phyloP scores from a whole-genome alignment of 805 yeast genomes.

The Ogataea sp. region DNA sequence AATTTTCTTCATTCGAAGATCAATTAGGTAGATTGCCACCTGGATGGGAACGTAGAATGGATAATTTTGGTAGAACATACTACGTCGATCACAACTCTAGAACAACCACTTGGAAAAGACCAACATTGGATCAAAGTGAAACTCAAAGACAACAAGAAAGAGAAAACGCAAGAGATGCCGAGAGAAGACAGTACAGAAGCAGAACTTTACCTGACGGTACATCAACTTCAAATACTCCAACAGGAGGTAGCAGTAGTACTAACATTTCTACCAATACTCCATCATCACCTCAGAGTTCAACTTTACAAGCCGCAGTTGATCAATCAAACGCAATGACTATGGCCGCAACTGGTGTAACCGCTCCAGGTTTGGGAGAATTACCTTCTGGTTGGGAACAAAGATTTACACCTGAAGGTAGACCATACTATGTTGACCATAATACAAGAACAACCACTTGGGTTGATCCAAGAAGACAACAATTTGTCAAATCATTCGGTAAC shows the following conservation, averaged over 20 bases:
- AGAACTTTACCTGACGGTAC: constrained; percentile 78
- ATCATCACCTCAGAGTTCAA: too few relatives aligned
- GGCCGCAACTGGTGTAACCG: constrained; percentile 80
- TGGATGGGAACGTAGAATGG: constrained; percentile 99
- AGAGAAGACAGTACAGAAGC: constrained; percentile 83
- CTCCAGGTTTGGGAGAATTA: constrained; percentile 92
- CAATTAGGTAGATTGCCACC: constrained; percentile 94
- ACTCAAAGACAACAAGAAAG: constrained; percentile 53
- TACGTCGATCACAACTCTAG: constrained; percentile 97
- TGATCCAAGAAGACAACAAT: constrained; percentile 98
- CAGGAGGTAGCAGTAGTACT: constrained; percentile 24
- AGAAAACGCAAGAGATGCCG: constrained; percentile 70
- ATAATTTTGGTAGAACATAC: constrained; percentile 93
- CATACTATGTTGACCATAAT: constrained; percentile 97
- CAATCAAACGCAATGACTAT: constrained; percentile 35
- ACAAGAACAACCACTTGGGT: constrained; percentile 99
- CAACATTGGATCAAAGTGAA: constrained; percentile 75
- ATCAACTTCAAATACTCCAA: not conserved
- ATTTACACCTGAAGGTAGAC: constrained; percentile 95
- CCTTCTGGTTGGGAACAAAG: constrained; percentile 99
- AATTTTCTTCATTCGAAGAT: constrained; percentile 91
- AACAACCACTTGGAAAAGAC: constrained; percentile 99
- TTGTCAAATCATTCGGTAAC: constrained; percentile 90
- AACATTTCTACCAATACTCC: constrained; percentile 39
- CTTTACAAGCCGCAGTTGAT: constrained; percentile 31